A percentile compares a stretch with the other conserved stretches of the same genome.
These are phyloP conservation scores for Puccinia horiana DNA, from an alignment of 1,284 basidiomycete genomes.

Conservation along the genomic window DNA sequence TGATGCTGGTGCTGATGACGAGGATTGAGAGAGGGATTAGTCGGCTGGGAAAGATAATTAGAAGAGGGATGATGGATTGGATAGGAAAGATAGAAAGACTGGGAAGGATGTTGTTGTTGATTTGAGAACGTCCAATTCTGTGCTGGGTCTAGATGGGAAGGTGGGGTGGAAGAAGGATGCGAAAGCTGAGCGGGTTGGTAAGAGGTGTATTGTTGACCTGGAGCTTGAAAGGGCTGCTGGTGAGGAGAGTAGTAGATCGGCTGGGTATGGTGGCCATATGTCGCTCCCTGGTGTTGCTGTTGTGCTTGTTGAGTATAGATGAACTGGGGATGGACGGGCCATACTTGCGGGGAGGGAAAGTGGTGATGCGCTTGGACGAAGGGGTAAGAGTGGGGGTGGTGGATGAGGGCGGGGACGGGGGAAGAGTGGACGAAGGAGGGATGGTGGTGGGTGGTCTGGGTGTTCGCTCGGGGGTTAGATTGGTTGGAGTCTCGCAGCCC, in stretches of 20 bases:
- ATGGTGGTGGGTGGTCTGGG: not conserved
- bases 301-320: not conserved
- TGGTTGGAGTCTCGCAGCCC: slow-evolving; percentile 37
- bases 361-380: not conserved
- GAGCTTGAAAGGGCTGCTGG: not conserved
- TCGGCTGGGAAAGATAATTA: not conserved
- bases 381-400: not conserved
- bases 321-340: slow-evolving; percentile 5
- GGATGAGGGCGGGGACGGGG: not conserved
- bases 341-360: not conserved
- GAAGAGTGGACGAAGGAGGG: not conserved
- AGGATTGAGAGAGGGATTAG: not conserved
- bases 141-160: not conserved
- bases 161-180: not conserved
- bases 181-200: not conserved
- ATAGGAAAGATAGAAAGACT: not conserved
- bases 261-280: not conserved
- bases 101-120: not conserved
- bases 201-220: not conserved
- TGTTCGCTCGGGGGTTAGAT: not conserved
- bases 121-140: not conserved
- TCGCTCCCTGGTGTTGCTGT: not conserved
- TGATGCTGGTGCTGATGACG: not conserved
- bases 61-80: not conserved
- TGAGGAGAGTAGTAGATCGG: slow-evolving; percentile 4